These are phyloP conservation scores for Aspergillus ochraceus DNA, from an alignment of 2,329 filamentous ascomycete species.

Conservation along the genomic window DNA sequence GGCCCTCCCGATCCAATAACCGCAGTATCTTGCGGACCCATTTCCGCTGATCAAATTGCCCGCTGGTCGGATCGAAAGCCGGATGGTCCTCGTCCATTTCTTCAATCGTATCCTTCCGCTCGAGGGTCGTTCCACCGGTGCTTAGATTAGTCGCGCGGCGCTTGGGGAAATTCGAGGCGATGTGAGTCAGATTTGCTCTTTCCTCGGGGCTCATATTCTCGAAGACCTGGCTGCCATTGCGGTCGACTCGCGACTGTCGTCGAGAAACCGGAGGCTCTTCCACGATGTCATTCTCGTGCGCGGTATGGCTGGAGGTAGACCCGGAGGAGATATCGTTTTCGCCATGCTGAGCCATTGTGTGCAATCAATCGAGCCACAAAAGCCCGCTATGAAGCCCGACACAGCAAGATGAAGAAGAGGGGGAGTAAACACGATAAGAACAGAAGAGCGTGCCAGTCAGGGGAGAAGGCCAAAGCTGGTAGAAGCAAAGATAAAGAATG, in stretches of 20 bases:
- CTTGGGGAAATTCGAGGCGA: constrained; percentile 31
- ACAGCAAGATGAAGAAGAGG: constrained; percentile 10
- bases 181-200: constrained; percentile 26
- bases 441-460: neutral
- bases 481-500: neutral
- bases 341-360: constrained; percentile 12
- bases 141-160: constrained; percentile 19
- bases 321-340: constrained; percentile 7
- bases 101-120: constrained; percentile 35
- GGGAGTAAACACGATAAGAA: constrained; percentile 15
- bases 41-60: constrained; percentile 56
- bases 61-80: constrained; percentile 52
- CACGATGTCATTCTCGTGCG: constrained; percentile 12
- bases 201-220: constrained; percentile 28
- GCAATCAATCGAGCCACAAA: neutral
- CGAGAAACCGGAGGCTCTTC: constrained; percentile 14
- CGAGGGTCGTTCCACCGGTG: constrained; percentile 17
- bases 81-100: constrained; percentile 48
- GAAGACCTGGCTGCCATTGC: constrained; percentile 22
- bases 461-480: neutral
- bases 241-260: constrained; percentile 12
- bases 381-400: constrained; percentile 14
- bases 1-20: constrained; percentile 56
- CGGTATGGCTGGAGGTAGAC: constrained; percentile 12
- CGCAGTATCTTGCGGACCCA: constrained; percentile 53